Evolutionary conservation across 208 protist genomes (phyloP).

Genomic region (Pavlovales sp.): DNA sequence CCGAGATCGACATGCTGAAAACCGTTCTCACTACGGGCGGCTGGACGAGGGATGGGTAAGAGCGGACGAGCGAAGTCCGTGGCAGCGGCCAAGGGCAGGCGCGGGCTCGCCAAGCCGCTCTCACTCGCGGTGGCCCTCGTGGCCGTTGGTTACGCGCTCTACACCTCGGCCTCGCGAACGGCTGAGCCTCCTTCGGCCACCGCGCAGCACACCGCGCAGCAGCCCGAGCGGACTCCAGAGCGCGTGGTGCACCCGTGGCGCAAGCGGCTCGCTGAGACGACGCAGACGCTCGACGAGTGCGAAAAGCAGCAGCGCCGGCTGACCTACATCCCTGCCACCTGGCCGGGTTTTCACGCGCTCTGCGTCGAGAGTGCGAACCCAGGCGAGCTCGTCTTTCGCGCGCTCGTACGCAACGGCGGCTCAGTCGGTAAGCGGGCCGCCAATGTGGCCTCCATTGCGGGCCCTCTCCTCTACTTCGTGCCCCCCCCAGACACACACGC

Average conservation of each 20-base stretch:
- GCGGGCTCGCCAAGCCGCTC: not conserved
- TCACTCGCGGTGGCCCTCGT: not conserved
- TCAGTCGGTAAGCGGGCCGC: too few relatives aligned
- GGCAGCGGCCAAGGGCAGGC: too few relatives aligned
- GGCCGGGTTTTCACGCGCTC: constrained; percentile 34
- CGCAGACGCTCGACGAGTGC: not conserved
- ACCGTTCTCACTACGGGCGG: too few relatives aligned
- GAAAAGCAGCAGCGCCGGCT: not conserved
- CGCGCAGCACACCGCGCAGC: too few relatives aligned
- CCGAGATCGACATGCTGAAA: too few relatives aligned
- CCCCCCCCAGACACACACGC: too few relatives aligned
- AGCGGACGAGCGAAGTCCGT: too few relatives aligned
- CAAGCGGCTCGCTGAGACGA: too few relatives aligned
- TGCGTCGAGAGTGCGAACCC: constrained; percentile 5
- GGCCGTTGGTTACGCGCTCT: not conserved
- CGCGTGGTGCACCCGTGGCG: not conserved
- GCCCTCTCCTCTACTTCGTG: too few relatives aligned
- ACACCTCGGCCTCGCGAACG: not conserved
- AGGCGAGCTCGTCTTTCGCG: not conserved
- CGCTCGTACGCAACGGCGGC: not conserved
- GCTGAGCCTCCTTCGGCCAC: too few relatives aligned
- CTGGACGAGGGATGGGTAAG: too few relatives aligned
- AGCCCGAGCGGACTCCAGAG: not conserved
- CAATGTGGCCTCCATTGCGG: too few relatives aligned
- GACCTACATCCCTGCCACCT: not conserved